These are phyloP conservation scores for Amoebophrya sp. DNA, from an alignment of 169 alveolate species.

Conservation along the genomic window DNA sequence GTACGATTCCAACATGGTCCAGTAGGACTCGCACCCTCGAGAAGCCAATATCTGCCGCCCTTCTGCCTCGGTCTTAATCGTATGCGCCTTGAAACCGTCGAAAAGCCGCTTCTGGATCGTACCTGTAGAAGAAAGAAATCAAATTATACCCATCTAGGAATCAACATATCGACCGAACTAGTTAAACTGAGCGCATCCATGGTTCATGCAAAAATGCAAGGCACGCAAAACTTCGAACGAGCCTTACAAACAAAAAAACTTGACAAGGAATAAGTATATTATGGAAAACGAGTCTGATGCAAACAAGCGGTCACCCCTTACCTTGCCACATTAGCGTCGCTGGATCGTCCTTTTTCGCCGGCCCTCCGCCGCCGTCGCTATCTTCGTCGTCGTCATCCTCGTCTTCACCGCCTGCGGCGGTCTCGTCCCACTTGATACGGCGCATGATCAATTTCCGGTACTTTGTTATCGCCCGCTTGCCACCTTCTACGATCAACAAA, in stretches of 20 bases:
- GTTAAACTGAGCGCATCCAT: too few relatives aligned
- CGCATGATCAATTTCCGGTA: slow-evolving; percentile 56
- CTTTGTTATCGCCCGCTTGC: slow-evolving; percentile 52
- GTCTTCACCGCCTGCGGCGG: neutral
- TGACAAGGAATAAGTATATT: too few relatives aligned
- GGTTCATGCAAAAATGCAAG: too few relatives aligned
- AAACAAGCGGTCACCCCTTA: neutral
- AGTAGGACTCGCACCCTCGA: neutral
- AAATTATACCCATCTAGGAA: too few relatives aligned
- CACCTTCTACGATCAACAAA: slow-evolving; percentile 52
- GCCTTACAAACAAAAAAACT: too few relatives aligned
- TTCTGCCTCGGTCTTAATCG: neutral
- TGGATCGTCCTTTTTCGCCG: neutral
- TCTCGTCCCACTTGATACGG: slow-evolving; percentile 60
- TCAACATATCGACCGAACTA: too few relatives aligned
- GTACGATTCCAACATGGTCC: neutral
- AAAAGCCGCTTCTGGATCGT: neutral
- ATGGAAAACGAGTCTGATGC: too few relatives aligned
- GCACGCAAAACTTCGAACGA: too few relatives aligned
- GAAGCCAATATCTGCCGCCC: neutral
- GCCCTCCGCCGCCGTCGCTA: neutral
- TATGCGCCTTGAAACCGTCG: neutral
- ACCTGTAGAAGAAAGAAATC: too few relatives aligned
- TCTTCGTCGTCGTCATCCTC: neutral
- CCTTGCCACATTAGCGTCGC: neutral